Conservation (phyloP, 129 eudicot genomes). For the Helichrysum umbraculigerum region DNA sequence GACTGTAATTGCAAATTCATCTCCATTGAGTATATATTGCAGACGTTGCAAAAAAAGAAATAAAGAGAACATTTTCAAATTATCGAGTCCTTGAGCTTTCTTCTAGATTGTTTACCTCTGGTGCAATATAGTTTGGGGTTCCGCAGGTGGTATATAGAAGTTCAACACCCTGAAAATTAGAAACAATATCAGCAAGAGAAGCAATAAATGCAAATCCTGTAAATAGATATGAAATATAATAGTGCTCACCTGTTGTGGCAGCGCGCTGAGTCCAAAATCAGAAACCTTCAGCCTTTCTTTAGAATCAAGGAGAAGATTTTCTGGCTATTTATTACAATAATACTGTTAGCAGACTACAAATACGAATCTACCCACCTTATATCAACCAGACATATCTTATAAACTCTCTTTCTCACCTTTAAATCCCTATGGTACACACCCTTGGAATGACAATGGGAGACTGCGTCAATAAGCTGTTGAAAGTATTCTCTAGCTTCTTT, state of each 20-base stretch:
- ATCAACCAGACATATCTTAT: slow-evolving; percentile 12
- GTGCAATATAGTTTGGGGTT: slow-evolving; percentile 98
- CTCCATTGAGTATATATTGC: not conserved
- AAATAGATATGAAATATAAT: not conserved
- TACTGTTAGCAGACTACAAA: slow-evolving; percentile 14
- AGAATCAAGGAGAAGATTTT: slow-evolving; percentile 91
- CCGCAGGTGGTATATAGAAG: slow-evolving; percentile 98
- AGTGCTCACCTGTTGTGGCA: slow-evolving; percentile 78
- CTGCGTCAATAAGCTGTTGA: slow-evolving; percentile 97
- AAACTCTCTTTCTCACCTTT: slow-evolving; percentile 55
- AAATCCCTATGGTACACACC: slow-evolving; percentile 96
- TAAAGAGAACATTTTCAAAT: not conserved
- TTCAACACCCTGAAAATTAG: slow-evolving; percentile 77
- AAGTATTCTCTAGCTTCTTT: slow-evolving; percentile 81
- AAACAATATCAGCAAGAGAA: not conserved
- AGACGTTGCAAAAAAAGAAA: not conserved
- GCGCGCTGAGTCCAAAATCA: slow-evolving; percentile 97
- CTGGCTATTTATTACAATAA: slow-evolving; percentile 62
- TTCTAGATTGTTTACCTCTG: slow-evolving; percentile 63
- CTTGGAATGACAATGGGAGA: slow-evolving; percentile 91
- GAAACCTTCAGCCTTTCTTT: slow-evolving; percentile 87
- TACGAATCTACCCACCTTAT: not conserved
- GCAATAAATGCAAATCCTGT: not conserved
- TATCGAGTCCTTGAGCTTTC: slow-evolving; percentile 11
- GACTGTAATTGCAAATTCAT: not conserved